These are phyloP conservation scores for peach (Prunus persica) DNA, from an alignment of 306 rosid genomes.

Conservation along the genomic window DNA sequence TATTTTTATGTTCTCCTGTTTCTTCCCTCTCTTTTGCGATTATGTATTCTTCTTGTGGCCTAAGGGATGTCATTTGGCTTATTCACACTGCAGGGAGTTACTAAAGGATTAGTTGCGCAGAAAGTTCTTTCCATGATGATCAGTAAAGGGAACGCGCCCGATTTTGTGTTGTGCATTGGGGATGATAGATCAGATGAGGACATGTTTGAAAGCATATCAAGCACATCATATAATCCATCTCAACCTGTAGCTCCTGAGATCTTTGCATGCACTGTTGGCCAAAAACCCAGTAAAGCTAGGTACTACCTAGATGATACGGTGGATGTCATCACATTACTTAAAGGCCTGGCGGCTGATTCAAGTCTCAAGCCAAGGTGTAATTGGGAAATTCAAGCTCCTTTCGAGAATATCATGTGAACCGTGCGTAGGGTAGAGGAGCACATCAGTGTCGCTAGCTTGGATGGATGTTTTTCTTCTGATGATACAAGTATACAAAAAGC, in stretches of 20 bases:
- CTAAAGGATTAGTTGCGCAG: slow-evolving; percentile 63
- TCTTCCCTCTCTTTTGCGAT: neutral
- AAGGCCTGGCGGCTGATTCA: slow-evolving; percentile 45
- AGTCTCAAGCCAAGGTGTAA: slow-evolving; percentile 23
- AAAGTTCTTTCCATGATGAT: slow-evolving; percentile 53
- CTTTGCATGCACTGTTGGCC: slow-evolving; percentile 84
- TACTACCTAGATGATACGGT: slow-evolving; percentile 62
- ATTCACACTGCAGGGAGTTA: slow-evolving; percentile 49
- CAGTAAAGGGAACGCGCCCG: slow-evolving; percentile 40
- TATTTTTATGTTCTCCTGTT: slow-evolving; percentile 16
- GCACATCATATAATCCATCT: slow-evolving; percentile 31
- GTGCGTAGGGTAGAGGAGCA: neutral
- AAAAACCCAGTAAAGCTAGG: slow-evolving; percentile 84
- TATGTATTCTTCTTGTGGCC: slow-evolving; percentile 2
- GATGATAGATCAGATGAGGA: slow-evolving; percentile 84
- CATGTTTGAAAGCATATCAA: slow-evolving; percentile 78
- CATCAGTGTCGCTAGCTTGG: slow-evolving; percentile 9
- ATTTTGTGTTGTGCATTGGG: slow-evolving; percentile 80
- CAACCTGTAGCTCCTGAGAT: slow-evolving; percentile 47
- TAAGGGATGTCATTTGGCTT: slow-evolving; percentile 18
- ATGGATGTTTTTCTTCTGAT: neutral
- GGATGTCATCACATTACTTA: slow-evolving; percentile 57
- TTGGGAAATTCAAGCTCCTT: slow-evolving; percentile 33
- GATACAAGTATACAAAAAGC: slow-evolving; percentile 8
- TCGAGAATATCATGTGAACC: slow-evolving; percentile 36